Base-by-base conservation (phyloP, 768 basidiomycete species). In the Kwoniella europaea region DNA sequence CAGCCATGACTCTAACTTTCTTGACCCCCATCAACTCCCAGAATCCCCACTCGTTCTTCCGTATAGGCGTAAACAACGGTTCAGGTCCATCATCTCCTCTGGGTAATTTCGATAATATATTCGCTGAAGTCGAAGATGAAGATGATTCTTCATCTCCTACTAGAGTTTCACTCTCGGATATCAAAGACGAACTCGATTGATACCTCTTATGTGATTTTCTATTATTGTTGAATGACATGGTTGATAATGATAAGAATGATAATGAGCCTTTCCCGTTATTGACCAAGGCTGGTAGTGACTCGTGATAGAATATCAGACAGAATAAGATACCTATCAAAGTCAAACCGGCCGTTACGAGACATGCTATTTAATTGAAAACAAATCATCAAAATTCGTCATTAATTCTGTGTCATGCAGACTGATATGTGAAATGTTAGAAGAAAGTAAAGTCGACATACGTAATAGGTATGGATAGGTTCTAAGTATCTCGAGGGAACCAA, bases 271-370 rank as follows among this genome's bases (percentile, higher is more conserved):
- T 57, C 3, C 61, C n/a, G 20, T 24, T 52, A 54, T 42, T 46
- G 54, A 63, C 24, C 42, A 54, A 42, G 46, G 72, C 63, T 10
- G 80, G 78, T 3, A 77, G 65, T 5, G 80, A 77, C 67, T 83
- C 82, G 27, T 60, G 53, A 54, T 79, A 79, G 63, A 77, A 79
- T 9, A 81, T 41, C 10, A 61, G 35, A 16, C 74, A 75, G 67
- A 82, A 83, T 35, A 78, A 3, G 53, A 81, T 67, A n/a, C 82
- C 82, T 13, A 76, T 18, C 4, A 79, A 10, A 0, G 82, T 83
- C n/a, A 67, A 64, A 9, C 58, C 52, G 12, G 78, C 75, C 1
- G 76, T 68, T 12, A 81, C 74, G 10, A 83, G 69, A 56, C 82
- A 83, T 9, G 82, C 78, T 81, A 59, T 15, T 27, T 35, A 41